A percentile compares a stretch with the other conserved stretches of the same genome.
phyloP scores from a whole-genome alignment of 306 rosid species.

The Phaseolus lunatus region DNA sequence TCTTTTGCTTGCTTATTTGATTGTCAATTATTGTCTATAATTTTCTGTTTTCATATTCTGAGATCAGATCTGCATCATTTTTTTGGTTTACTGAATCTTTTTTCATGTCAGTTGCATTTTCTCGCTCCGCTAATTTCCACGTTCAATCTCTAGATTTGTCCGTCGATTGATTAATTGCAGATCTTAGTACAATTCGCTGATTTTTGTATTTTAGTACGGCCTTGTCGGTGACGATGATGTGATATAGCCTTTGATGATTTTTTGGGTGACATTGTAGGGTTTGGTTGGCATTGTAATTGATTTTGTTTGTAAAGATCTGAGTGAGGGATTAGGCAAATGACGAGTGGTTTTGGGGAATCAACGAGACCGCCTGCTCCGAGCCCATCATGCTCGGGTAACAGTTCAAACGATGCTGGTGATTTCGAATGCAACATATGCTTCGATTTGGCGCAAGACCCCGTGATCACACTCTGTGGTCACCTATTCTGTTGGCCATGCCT shows the following conservation, averaged over 20 bases:
- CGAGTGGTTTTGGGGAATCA: conserved; percentile 74
- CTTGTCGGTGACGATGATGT: not conserved
- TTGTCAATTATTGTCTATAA: not conserved
- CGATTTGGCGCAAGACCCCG: conserved; percentile 90
- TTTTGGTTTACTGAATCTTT: not conserved
- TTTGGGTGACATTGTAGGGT: conserved; percentile 33
- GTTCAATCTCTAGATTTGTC: conserved; percentile 21
- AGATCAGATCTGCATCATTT: conserved; percentile 4
- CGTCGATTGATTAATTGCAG: not conserved
- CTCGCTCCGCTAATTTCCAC: not conserved
- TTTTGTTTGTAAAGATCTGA: conserved; percentile 29
- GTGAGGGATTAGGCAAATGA: conserved; percentile 54
- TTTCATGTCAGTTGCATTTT: not conserved
- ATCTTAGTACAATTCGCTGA: conserved; percentile 1
- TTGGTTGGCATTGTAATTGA: conserved; percentile 27
- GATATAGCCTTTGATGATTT: not conserved
- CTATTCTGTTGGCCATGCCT: conserved; percentile 96
- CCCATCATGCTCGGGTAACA: conserved; percentile 59
- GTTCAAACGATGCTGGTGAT: conserved; percentile 72
- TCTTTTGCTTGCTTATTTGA: not conserved
- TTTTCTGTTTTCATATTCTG: not conserved
- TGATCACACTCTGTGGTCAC: conserved; percentile 91
- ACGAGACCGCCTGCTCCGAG: conserved; percentile 57
- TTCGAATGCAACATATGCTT: conserved; percentile 97
- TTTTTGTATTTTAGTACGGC: not conserved